Evolutionary conservation across 176 grass and related monocot genomes (phyloP), one percentile per base, ranked within the genome.

Genomic region (Elymus sibiricus): DNA sequence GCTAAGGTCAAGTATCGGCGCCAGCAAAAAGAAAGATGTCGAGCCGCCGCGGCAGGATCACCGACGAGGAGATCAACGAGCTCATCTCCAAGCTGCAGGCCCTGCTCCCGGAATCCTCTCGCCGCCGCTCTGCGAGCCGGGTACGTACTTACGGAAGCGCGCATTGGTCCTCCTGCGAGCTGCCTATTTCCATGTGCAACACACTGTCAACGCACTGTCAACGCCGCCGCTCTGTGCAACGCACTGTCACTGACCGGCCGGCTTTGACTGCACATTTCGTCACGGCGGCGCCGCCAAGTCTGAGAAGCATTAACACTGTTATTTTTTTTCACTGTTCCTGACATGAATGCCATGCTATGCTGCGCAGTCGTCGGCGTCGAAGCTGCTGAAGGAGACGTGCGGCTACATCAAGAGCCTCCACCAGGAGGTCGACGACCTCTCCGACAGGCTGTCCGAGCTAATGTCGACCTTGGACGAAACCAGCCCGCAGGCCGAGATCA

Each of bases 1-100:
- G 60, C 77, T 27, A 24, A 65, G 64, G 66, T 40, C 34, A 38
- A 70, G 17, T 25, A 38, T 22, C 66, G 66, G 59, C 47, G 79
- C 31, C 46, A 58, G 67, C 87, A 31, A 29, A 16, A 44, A 38
- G 56, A 55, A 74, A 79, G 67, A 93, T 87, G 95, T 94, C 95
- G 62, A 87, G 70, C 77, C 70, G 93, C 43, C 90, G 89, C 22
- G 89, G 89, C 40, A 87, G 91, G 77, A 95, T 98, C 86, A 92
- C 89, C 73, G 95, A 98, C 70, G 95, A 92, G 26, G 95, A 98
- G 95, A 98, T 98, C 83, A 95, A 87, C 79, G 95, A 98, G 87
- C 93, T 98, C 89, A 89, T 98, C 88, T 92, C 91, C 63, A 95
- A 95, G 82, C 87, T 98, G 34, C 95, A 98, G 79, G 77, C 89